phyloP scores from a whole-genome alignment of 2,329 filamentous ascomycete species.

The Sordariomycetes sp. region DNA sequence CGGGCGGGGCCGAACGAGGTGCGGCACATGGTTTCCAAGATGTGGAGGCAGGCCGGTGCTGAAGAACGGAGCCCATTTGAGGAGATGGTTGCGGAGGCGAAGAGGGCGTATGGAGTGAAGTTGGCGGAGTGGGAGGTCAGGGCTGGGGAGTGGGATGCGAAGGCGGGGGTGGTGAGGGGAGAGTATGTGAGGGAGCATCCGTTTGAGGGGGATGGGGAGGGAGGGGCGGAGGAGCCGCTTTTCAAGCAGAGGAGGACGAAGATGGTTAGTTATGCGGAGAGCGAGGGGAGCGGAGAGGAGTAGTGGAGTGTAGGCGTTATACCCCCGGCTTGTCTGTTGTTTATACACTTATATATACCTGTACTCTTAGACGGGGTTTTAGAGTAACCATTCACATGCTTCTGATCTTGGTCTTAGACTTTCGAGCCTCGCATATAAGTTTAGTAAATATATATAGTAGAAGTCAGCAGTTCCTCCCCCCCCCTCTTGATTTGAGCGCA shows the following conservation, averaged over 20 bases:
- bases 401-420: too few relatives aligned
- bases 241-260: slow-evolving; percentile 6
- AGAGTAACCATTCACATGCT: too few relatives aligned
- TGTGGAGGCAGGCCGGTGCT: slow-evolving; percentile 70
- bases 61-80: slow-evolving; percentile 68
- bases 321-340: neutral
- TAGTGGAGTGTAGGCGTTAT: neutral
- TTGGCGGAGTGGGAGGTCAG: slow-evolving; percentile 46
- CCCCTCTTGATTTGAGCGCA: too few relatives aligned
- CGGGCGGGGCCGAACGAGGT: slow-evolving; percentile 68
- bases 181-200: slow-evolving; percentile 41
- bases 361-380: too few relatives aligned
- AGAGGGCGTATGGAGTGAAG: slow-evolving; percentile 46
- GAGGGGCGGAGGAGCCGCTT: neutral
- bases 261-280: slow-evolving; percentile 21
- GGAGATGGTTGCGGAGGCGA: slow-evolving; percentile 58
- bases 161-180: slow-evolving; percentile 39
- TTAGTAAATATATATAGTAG: too few relatives aligned
- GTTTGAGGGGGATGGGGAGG: slow-evolving; percentile 16
- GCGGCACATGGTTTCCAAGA: slow-evolving; percentile 70
- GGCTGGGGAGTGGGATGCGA: slow-evolving; percentile 59
- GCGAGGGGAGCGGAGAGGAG: neutral
- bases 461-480: too few relatives aligned
- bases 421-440: too few relatives aligned
- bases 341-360: neutral